A percentile compares a stretch with the other conserved stretches of the same genome.
These are phyloP conservation scores for Fusarium sp. DNA, from an alignment of 2,329 filamentous ascomycete genomes.

Conservation along the genomic window DNA sequence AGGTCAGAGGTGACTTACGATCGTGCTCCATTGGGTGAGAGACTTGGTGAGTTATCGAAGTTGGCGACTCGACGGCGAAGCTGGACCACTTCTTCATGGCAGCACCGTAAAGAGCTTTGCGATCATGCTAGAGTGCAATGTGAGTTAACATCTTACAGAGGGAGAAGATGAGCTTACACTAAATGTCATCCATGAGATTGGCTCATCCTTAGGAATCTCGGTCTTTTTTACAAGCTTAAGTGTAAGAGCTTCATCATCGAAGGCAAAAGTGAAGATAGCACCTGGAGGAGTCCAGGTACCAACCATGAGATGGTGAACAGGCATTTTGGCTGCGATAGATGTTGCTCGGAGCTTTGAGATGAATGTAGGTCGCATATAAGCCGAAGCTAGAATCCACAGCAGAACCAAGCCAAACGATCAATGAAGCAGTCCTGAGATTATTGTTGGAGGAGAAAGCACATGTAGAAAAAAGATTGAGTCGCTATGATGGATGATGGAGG, in stretches of 20 bases:
- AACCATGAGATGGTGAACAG: constrained; percentile 87
- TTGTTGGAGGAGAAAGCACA: neutral
- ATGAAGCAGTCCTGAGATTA: neutral
- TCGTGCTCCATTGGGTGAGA: constrained; percentile 81
- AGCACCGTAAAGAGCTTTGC: constrained; percentile 87
- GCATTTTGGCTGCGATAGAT: constrained; percentile 62
- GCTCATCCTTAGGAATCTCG: constrained; percentile 82
- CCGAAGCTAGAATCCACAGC: neutral
- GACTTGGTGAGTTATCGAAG: constrained; percentile 77
- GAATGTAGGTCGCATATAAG: constrained; percentile 20
- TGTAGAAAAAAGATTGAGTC: neutral
- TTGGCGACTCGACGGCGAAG: constrained; percentile 78
- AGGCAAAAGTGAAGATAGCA: constrained; percentile 88
- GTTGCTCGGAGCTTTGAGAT: constrained; percentile 26
- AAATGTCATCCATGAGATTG: constrained; percentile 94
- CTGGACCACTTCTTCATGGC: constrained; percentile 95
- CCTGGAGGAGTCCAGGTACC: constrained; percentile 92
- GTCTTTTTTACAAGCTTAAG: constrained; percentile 82
- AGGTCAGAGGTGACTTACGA: constrained; percentile 59
- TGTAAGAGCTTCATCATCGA: constrained; percentile 82
- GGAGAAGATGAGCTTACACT: constrained; percentile 65
- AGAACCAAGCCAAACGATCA: neutral
- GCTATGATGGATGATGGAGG: constrained; percentile 18
- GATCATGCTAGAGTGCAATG: constrained; percentile 68
- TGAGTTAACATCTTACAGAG: neutral